Evolutionary conservation across 306 rosid species (phyloP).

Genomic region (Dalbergia cultrata): DNA sequence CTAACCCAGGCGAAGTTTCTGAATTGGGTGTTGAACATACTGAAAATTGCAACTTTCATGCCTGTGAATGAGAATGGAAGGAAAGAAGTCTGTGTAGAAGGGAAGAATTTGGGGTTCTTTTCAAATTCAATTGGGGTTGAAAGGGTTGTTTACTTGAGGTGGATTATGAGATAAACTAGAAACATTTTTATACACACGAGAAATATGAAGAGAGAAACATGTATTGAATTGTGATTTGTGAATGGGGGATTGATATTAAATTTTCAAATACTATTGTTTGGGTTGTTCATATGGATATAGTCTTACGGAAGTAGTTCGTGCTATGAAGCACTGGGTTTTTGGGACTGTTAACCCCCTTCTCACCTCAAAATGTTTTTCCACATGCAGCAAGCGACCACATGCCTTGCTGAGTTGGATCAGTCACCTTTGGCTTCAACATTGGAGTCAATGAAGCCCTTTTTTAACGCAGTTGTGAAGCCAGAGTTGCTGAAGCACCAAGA

Average conservation of each 20-base stretch:
- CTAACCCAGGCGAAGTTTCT: constrained; percentile 1
- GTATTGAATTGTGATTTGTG: constrained; percentile 33
- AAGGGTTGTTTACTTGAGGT: neutral
- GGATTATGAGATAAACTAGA: neutral
- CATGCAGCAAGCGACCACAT: constrained; percentile 87
- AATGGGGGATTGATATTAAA: constrained; percentile 26
- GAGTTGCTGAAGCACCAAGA: constrained; percentile 94
- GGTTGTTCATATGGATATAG: constrained; percentile 16
- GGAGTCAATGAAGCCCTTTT: constrained; percentile 90
- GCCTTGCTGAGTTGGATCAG: constrained; percentile 94
- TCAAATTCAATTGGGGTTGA: neutral
- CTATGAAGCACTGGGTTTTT: constrained; percentile 4
- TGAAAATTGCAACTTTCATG: constrained; percentile 28
- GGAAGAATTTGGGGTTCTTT: constrained; percentile 2
- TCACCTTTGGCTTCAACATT: constrained; percentile 76
- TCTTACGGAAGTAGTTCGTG: constrained; percentile 3
- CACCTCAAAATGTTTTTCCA: constrained; percentile 36
- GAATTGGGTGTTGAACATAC: neutral
- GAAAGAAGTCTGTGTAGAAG: neutral
- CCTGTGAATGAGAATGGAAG: constrained; percentile 29
- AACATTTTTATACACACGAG: neutral
- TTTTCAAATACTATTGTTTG: neutral
- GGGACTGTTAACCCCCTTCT: constrained; percentile 20
- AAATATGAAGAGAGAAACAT: constrained; percentile 14
- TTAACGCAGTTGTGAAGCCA: constrained; percentile 82